A percentile compares a stretch with the other conserved stretches of the same genome.
These are phyloP conservation scores for Phytophthora podocarpi DNA, from an alignment of 352 stramenopile species.

Conservation along the genomic window DNA sequence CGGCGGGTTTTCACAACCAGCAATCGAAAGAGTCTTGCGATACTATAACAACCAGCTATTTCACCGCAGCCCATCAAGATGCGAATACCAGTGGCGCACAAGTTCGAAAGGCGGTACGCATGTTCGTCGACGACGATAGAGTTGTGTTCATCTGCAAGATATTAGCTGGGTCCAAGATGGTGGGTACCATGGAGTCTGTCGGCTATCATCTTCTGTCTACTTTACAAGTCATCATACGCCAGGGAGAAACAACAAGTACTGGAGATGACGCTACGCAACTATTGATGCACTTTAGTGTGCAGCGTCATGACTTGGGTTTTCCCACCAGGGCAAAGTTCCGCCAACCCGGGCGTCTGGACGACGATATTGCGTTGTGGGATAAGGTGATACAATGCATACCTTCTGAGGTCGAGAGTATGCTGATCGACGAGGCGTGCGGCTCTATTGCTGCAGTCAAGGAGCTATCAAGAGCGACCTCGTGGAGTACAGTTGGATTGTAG, in stretches of 20 bases:
- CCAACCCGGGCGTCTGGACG: slow-evolving; percentile 1
- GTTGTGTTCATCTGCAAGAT: slow-evolving; percentile 13
- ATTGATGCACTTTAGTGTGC: slow-evolving; percentile 1
- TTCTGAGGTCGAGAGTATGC: slow-evolving; percentile 16
- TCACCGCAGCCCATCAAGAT: background rate
- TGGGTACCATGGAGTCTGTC: background rate
- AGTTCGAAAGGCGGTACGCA: slow-evolving; percentile 16
- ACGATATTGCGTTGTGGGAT: background rate
- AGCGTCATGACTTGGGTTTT: background rate
- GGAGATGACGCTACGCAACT: background rate
- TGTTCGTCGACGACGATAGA: slow-evolving; percentile 8
- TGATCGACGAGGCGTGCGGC: slow-evolving; percentile 35
- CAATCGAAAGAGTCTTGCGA: background rate
- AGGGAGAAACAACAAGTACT: background rate
- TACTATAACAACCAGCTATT: slow-evolving; percentile 8
- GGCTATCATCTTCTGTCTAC: slow-evolving; percentile 5
- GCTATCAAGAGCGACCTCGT: too few relatives aligned
- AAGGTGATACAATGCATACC: background rate
- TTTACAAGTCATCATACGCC: background rate
- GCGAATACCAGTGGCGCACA: background rate
- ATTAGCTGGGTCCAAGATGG: background rate
- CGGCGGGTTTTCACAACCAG: slow-evolving; percentile 1
- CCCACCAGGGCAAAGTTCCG: background rate
- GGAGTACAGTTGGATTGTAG: too few relatives aligned
- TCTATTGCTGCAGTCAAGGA: too few relatives aligned